Conservation (phyloP, 202 grass and related monocot genomes). For the Carex arenaria region DNA sequence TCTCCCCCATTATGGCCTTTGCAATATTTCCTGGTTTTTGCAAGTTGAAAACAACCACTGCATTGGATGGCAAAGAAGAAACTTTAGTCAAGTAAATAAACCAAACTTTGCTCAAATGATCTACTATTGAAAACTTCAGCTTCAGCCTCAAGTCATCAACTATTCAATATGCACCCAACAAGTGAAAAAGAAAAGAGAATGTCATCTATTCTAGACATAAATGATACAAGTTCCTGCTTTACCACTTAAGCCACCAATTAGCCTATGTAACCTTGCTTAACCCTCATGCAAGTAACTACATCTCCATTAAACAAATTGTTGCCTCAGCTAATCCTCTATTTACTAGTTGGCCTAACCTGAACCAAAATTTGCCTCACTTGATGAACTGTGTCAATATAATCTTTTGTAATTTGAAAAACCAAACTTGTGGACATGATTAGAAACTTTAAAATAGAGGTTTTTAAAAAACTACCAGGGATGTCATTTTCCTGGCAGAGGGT, state of each 20-base stretch:
- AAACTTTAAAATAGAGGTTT: not conserved
- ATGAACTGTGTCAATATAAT: not conserved
- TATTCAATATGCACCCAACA: not conserved
- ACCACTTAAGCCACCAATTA: not conserved
- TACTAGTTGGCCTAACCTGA: not conserved
- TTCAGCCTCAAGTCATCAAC: not conserved
- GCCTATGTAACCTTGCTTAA: not conserved
- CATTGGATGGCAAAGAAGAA: not conserved
- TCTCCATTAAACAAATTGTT: not conserved
- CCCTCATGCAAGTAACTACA: not conserved
- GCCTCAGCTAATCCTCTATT: not conserved
- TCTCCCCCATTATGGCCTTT: constrained; percentile 87
- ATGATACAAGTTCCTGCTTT: not conserved
- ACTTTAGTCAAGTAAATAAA: not conserved
- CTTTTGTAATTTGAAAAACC: not conserved
- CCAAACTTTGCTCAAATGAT: not conserved
- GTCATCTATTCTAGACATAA: not conserved
- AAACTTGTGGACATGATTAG: not conserved
- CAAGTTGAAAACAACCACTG: constrained; percentile 96
- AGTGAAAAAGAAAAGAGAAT: not conserved
- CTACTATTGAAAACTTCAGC: not conserved
- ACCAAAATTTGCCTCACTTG: not conserved
- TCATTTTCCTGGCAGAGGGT: constrained; percentile 96
- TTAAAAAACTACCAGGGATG: constrained; percentile 58
- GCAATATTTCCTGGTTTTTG: constrained; percentile 83